phyloP scores from a whole-genome alignment of 306 rosid genomes.

The Oemleria cerasiformis region DNA sequence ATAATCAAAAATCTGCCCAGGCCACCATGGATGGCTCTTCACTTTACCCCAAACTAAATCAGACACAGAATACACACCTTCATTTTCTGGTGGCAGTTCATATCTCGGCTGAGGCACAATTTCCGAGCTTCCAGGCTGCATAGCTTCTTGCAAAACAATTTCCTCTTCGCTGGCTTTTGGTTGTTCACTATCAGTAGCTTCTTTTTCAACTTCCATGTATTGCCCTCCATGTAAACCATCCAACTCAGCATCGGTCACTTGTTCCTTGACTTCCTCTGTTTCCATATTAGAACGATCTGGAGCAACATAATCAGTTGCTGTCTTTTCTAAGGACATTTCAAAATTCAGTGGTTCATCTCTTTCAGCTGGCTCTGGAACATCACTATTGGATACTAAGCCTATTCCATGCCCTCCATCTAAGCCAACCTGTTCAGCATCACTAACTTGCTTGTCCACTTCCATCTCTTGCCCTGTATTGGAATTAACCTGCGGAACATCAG shows the following conservation, averaged over 20 bases:
- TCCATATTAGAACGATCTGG: constrained; percentile 14
- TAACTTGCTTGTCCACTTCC: constrained; percentile 30
- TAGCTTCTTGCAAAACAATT: constrained; percentile 16
- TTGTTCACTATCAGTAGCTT: constrained; percentile 32
- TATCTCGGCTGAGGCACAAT: constrained; percentile 40
- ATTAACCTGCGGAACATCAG: constrained; percentile 9
- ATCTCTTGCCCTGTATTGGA: constrained; percentile 18
- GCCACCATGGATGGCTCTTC: constrained; percentile 99
- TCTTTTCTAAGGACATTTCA: constrained; percentile 18
- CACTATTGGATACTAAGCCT: constrained; percentile 5
- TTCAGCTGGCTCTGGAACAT: constrained; percentile 17
- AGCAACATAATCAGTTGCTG: constrained; percentile 19
- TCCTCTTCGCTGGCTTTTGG: constrained; percentile 31
- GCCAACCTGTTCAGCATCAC: constrained; percentile 18
- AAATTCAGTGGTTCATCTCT: constrained; percentile 12
- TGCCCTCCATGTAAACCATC: constrained; percentile 46
- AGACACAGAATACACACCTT: constrained; percentile 59
- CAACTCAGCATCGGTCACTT: constrained; percentile 22
- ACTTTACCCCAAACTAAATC: constrained; percentile 98
- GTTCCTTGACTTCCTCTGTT: constrained; percentile 27
- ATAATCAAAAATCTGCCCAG: constrained; percentile 93
- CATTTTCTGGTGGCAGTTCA: constrained; percentile 57
- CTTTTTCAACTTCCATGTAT: constrained; percentile 42
- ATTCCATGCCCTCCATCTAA: not conserved
- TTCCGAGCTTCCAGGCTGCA: constrained; percentile 34